Evolutionary conservation across 164 flowering plant genomes (phyloP), one percentile per base, ranked within the genome.

Genomic region (Tetracentron sinense): DNA sequence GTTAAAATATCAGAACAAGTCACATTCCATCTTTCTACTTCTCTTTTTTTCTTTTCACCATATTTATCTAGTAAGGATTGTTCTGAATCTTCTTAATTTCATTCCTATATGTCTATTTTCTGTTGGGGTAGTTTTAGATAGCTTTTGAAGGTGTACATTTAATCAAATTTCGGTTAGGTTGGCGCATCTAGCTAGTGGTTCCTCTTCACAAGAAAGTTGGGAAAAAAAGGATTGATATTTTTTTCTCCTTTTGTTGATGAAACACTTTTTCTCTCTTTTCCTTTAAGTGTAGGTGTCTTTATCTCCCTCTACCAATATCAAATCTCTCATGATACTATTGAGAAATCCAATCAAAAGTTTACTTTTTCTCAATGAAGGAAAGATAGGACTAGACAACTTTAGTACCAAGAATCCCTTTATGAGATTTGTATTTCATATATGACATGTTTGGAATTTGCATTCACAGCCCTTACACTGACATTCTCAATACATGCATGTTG

Each of bases 301-400:
- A 54, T 62, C 61, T 54, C 38, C 65, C 35, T 17, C 64, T 58
- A 35, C 20, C 44, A 28, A 51, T 54, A 25, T 54, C 50, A 52
- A 69, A 66, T 49, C 65, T 54, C 49, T 2, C 48, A 26, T 64
- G 64, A 15, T 60, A 58, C 66, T 65, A n/a, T 75, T 68, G 59
- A 65, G 49, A 66, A 66, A 69, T 65, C 67, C 68, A 70, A 70
- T 69, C 69, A 66, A 61, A 72, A 74, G 70, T 57, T 50, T 17
- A 58, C 59, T 56, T 73, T 69, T 58, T 59, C 50, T 38, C 14
- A 17, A 50, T 46, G 25, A 49, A 70, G 60, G 56, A 59, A 62
- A 65, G 63, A 65, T 48, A 62, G 69, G 69, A 73, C 64, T 65
- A 57, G 77, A 70, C 75, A 62, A 28, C 74, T 64, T 71, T 68